A percentile compares a stretch with the other conserved stretches of the same genome.
phyloP scores from a whole-genome alignment of 2,329 filamentous ascomycete genomes.

The Monilinia fructicola region DNA sequence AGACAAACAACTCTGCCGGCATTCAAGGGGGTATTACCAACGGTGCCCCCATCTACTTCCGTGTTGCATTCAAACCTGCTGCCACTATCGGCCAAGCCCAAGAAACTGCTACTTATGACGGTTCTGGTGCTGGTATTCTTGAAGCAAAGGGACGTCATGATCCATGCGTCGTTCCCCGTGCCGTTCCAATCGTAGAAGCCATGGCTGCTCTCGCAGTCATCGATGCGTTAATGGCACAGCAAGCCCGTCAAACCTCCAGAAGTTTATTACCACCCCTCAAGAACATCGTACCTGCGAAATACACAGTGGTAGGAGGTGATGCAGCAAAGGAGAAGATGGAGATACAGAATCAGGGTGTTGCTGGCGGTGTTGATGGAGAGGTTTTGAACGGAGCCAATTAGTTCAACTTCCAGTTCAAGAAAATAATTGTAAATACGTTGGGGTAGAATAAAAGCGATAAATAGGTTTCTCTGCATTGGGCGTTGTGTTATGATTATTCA shows the following conservation, averaged over 20 bases:
- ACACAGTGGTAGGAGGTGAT: constrained; percentile 30
- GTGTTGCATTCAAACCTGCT: constrained; percentile 89
- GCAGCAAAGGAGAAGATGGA: constrained; percentile 26
- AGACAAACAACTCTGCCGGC: constrained; percentile 92
- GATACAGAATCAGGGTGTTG: constrained; percentile 26
- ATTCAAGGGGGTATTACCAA: constrained; percentile 96
- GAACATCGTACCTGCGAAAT: constrained; percentile 28
- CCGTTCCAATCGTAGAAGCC: constrained; percentile 83
- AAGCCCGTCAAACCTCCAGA: constrained; percentile 54
- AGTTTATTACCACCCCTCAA: constrained; percentile 47
- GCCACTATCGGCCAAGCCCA: constrained; percentile 92
- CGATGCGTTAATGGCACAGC: constrained; percentile 83
- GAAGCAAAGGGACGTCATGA: constrained; percentile 94
- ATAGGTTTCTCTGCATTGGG: neutral
- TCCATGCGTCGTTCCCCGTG: constrained; percentile 79
- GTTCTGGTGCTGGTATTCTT: constrained; percentile 66
- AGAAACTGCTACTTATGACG: constrained; percentile 76
- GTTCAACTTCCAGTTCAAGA: neutral
- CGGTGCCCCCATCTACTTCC: constrained; percentile 91
- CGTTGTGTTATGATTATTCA: neutral
- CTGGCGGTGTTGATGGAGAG: constrained; percentile 8
- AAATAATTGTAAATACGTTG: constrained; percentile 6
- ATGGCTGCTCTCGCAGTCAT: constrained; percentile 89
- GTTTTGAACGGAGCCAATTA: constrained; percentile 6
- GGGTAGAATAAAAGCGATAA: constrained; percentile 3